phyloP scores from a whole-genome alignment of 2,329 filamentous ascomycete genomes.

The Furcasterigmium furcatum region DNA sequence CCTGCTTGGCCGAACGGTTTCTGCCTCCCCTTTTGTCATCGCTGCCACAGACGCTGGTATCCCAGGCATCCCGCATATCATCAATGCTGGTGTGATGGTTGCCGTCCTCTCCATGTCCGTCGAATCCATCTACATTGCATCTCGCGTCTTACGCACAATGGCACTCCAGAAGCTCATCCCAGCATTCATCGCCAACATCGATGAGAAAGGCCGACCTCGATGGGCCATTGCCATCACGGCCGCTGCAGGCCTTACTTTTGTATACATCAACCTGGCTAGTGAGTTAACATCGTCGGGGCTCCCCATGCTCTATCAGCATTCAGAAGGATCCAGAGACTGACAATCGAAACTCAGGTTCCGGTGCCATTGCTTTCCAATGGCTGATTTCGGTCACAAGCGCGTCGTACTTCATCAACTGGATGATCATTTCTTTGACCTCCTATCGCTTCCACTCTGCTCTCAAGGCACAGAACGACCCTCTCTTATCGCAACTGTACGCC shows the following conservation, averaged over 20 bases:
- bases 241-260: not conserved
- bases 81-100: slow-evolving; percentile 3
- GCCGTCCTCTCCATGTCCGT: not conserved
- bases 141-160: not conserved
- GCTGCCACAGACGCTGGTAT: not conserved
- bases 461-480: slow-evolving; percentile 3
- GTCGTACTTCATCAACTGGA: slow-evolving; percentile 3
- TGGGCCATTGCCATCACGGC: not conserved
- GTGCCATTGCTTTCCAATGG: not conserved
- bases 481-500: not conserved
- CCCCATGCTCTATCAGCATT: no score
- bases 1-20: not conserved
- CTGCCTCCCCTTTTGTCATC: not conserved
- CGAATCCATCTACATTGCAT: not conserved
- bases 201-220: slow-evolving; percentile 1
- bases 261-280: slow-evolving; percentile 1
- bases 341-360: no score
- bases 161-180: slow-evolving; percentile 1
- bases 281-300: no score
- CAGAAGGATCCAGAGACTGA: no score
- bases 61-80: not conserved
- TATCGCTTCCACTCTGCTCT: slow-evolving; percentile 1
- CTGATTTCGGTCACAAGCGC: slow-evolving; percentile 4
- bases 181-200: not conserved
- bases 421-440: slow-evolving; percentile 3